These are phyloP conservation scores for Pholiota molesta DNA, from an alignment of 768 basidiomycete genomes.

Conservation along the genomic window DNA sequence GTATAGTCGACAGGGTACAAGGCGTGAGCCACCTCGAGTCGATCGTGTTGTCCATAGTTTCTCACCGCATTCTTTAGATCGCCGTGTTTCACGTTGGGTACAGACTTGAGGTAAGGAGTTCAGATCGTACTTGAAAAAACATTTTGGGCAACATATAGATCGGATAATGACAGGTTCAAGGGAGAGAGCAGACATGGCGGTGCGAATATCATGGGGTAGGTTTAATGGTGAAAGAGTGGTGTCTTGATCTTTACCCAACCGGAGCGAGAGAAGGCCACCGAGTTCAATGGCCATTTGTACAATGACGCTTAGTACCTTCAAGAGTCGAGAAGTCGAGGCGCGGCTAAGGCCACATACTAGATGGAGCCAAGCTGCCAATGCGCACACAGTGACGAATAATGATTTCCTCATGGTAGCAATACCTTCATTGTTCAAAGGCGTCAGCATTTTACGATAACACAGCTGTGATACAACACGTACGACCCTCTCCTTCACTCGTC, in stretches of 20 bases:
- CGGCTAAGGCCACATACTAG: constrained; percentile 22
- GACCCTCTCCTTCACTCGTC: neutral
- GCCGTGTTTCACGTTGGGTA: constrained; percentile 9
- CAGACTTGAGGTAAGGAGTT: constrained; percentile 13
- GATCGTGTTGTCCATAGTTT: constrained; percentile 10
- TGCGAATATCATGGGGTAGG: constrained; percentile 16
- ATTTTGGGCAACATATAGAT: constrained; percentile 23
- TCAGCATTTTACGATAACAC: neutral
- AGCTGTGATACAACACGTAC: neutral
- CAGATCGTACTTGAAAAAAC: constrained; percentile 11
- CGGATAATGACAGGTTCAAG: constrained; percentile 21
- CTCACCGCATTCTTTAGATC: constrained; percentile 16
- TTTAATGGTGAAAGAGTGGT: neutral
- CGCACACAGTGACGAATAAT: neutral
- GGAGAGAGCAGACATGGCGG: constrained; percentile 12
- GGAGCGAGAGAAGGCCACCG: neutral
- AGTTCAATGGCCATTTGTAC: constrained; percentile 11
- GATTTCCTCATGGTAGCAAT: neutral
- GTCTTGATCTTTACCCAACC: too few species aligned
- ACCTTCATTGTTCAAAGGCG: neutral
- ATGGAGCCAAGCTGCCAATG: constrained; percentile 16
- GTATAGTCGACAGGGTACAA: constrained; percentile 19
- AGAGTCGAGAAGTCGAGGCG: constrained; percentile 7
- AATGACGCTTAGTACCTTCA: constrained; percentile 11
- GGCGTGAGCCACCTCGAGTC: constrained; percentile 9